Conservation (phyloP, 2,329 filamentous ascomycete species). For the Pyricularia sp. region DNA sequence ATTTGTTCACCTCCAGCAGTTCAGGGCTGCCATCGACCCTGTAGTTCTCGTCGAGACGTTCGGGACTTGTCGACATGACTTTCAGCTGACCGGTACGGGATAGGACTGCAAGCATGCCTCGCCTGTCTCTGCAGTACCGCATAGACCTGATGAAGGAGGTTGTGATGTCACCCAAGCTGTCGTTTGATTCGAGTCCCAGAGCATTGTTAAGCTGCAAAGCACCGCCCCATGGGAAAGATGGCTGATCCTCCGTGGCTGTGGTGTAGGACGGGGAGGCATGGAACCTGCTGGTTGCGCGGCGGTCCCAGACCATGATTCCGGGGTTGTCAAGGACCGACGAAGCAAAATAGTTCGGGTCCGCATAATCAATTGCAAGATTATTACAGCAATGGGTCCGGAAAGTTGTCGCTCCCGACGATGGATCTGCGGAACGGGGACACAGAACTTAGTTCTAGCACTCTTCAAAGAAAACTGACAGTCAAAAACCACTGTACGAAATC, state of each 20-base stretch:
- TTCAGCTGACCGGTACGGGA: conserved; percentile 52
- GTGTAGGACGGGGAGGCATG: conserved; percentile 41
- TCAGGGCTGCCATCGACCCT: conserved; percentile 38
- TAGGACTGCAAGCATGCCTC: conserved; percentile 47
- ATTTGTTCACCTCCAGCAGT: conserved; percentile 44
- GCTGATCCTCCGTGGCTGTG: conserved; percentile 44
- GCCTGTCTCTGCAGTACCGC: conserved; percentile 48
- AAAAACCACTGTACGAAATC: background rate
- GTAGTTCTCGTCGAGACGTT: conserved; percentile 29
- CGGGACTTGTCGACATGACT: conserved; percentile 44
- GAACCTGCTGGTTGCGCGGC: conserved; percentile 43
- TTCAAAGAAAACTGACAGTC: conserved; percentile 26
- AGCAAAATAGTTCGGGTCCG: conserved; percentile 73
- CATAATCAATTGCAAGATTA: conserved; percentile 64
- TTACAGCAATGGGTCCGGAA: conserved; percentile 56
- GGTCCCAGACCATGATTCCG: conserved; percentile 66
- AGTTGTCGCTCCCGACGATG: conserved; percentile 21
- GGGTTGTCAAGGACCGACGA: conserved; percentile 66
- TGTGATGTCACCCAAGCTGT: conserved; percentile 37
- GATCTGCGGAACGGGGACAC: conserved; percentile 3
- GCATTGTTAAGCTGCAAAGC: conserved; percentile 43
- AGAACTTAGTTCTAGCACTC: conserved; percentile 14
- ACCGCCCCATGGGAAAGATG: conserved; percentile 47
- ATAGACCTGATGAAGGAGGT: conserved; percentile 49
- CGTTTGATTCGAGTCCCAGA: conserved; percentile 40